phyloP scores from a whole-genome alignment of 164 flowering plant species.

The Taxillus chinensis region DNA sequence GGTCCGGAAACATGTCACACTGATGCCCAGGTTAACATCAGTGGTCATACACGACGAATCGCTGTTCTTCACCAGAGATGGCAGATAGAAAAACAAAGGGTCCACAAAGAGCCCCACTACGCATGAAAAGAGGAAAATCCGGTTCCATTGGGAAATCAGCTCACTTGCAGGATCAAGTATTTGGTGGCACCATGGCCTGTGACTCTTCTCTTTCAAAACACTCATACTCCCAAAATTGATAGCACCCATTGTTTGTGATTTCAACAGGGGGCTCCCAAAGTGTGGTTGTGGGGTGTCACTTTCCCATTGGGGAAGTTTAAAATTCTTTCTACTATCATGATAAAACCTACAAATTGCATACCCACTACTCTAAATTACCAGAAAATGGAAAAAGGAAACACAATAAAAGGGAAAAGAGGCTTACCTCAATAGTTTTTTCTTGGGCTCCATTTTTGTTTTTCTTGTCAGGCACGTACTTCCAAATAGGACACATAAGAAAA shows the following conservation, averaged over 20 bases:
- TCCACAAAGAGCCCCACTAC: background rate
- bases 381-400: background rate
- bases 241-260: background rate
- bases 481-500: background rate
- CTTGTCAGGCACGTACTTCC: too few species aligned
- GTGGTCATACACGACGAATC: background rate
- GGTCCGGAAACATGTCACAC: background rate
- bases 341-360: background rate
- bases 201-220: background rate
- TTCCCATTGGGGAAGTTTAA: background rate
- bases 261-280: background rate
- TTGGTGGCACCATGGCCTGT: background rate
- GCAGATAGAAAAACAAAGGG: background rate
- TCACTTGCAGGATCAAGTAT: background rate
- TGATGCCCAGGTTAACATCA: background rate
- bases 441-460: background rate
- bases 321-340: background rate
- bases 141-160: background rate
- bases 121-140: background rate
- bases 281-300: background rate
- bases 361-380: background rate
- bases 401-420: too few species aligned
- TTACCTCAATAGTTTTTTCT: background rate
- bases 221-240: background rate
- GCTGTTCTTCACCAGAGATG: background rate